Base-by-base conservation (phyloP, 2,329 filamentous ascomycete species). In the Davidsoniella virescens region DNA sequence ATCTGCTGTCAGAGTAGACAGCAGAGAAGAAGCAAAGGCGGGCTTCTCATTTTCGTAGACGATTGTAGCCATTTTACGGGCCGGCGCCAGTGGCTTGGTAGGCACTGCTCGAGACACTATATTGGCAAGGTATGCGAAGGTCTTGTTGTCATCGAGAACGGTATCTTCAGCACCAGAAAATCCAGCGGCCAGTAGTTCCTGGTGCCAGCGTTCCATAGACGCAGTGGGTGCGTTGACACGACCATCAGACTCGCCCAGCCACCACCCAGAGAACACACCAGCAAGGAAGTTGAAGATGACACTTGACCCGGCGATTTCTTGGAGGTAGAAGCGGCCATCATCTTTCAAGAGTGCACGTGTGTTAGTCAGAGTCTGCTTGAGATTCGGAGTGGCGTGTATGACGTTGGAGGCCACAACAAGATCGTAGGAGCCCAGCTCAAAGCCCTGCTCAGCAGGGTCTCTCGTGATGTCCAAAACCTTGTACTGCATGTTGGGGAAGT, bases 191-290 rank as follows among this genome's bases (percentile, higher is more conserved):
- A 20, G 20, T 20, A 20, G 20, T 20, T 20, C 20, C 20, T 20
- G 20, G 20, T 20, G 20, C 20, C 20, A 20, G 20, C 20, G 20
- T 20, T 20, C 20, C 20, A 20, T 4, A 20, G 20, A 20, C 20
- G 20, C 20, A 20, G 20, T 20, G 20, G 20, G 20, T 20, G 20
- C 20, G 20, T 20, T 20, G 12, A 26, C 26, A 4, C 53, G 48
- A 26, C 45, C 53, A 10, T 64, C 54, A 64, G 64, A 66, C 64
- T 64, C 65, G 5, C 62, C 64, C 20, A 20, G 20, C 20, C 20
- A 20, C 20, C 20, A 20, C 20, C 20, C 20, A 4, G 60, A 57
- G 1, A 65, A 55, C n/a, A 58, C 53, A 0, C 63, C 62, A 39
- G 61, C 62, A 29, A 55, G 46, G 8, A 48, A 25, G 17, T 8